Conservation (phyloP, 352 stramenopile genomes). For the Peronospora farinosa region DNA sequence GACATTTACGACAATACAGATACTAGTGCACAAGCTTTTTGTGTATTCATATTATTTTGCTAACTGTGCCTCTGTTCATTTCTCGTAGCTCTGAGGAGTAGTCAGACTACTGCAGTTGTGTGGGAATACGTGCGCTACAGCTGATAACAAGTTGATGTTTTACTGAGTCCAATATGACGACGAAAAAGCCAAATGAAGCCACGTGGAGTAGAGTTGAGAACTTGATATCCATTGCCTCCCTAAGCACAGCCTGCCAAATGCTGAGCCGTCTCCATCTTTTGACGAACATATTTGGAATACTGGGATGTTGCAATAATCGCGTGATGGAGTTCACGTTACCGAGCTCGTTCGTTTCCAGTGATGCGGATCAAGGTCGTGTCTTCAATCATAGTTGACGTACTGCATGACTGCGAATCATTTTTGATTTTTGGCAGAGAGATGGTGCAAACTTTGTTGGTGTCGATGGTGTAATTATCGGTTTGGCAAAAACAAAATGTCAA, state of each 20-base stretch:
- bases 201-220: too few relatives aligned
- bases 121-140: slow-evolving; percentile 39
- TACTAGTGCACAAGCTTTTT: slow-evolving; percentile 15
- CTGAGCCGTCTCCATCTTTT: slow-evolving; percentile 41
- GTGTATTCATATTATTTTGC: too few relatives aligned
- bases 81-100: slow-evolving; percentile 28
- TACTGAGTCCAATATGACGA: too few relatives aligned
- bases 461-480: slow-evolving; percentile 17
- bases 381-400: too few relatives aligned
- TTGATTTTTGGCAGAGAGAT: neutral
- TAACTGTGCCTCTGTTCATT: slow-evolving; percentile 6
- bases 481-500: slow-evolving; percentile 28
- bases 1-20: slow-evolving; percentile 29
- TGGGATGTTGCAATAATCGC: slow-evolving; percentile 22
- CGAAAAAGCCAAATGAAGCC: too few relatives aligned
- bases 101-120: slow-evolving; percentile 35
- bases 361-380: too few relatives aligned
- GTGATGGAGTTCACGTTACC: too few relatives aligned
- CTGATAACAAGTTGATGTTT: slow-evolving; percentile 45
- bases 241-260: slow-evolving; percentile 35
- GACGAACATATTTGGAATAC: slow-evolving; percentile 28
- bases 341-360: slow-evolving; percentile 12
- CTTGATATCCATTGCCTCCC: too few relatives aligned
- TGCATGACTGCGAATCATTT: neutral
- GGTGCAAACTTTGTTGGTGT: neutral